Base-by-base conservation (phyloP, 257 asterid species). In the Petunia axillaris region DNA sequence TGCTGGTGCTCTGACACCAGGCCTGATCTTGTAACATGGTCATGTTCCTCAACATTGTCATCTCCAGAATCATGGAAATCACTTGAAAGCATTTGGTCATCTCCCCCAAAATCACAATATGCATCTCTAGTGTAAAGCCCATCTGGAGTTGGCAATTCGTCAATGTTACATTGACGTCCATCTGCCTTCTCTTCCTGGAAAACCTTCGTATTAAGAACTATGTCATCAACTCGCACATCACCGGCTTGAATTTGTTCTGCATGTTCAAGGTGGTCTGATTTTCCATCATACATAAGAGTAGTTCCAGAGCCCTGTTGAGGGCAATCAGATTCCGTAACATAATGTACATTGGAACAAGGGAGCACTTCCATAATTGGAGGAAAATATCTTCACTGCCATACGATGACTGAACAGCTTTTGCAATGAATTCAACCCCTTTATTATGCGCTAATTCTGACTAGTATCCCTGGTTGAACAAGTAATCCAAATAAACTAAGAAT, bases 51-150 rank as follows among this genome's bases (percentile, higher is more conserved):
- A n/a, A 85, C 81, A 75, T 85, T 84, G 48, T 87, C 92, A 58
- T 91, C 92, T 75, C 86, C 94, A 52, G 91, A 90, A 86, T 89
- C 92, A 84, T 79, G 90, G 83, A 97, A 89, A 84, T 83, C 86
- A 85, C 81, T 59, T 41, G 94, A 82, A 50, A 82, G 83, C 64
- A 86, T 89, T 78, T 89, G 93, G 65, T 87, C 86, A 58, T 89
- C 95, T 62, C 82, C 82, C 71, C 90, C 93, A 83, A 86, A 85
- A 53, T 89, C 93, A 83, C 82, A 84, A 86, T 46, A 85, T 39
- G 90, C 64, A 79, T 85, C 88, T 54, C 85, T 91, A 84, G 87
- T 88, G 79, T 78, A 81, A 79, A 80, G 83, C 46, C 77, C 87
- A 79, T 88, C 94, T 59, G 88, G 81, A 48, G 88, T 77, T 78